These are phyloP conservation scores for Colletotrichum siamense DNA, from an alignment of 2,329 filamentous ascomycete genomes.

Conservation along the genomic window DNA sequence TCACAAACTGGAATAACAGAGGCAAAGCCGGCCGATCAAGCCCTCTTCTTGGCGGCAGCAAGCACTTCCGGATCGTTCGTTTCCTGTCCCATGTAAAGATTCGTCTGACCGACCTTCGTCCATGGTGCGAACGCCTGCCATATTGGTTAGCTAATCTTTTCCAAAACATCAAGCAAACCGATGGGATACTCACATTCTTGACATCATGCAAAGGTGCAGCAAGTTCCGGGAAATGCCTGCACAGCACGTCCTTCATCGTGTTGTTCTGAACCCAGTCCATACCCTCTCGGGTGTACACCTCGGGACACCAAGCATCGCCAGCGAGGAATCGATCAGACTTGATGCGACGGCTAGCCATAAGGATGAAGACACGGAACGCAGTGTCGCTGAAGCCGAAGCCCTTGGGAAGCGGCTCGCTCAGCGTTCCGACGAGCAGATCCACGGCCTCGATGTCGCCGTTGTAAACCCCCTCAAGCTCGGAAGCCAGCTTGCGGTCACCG, in stretches of 20 bases:
- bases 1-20: background rate
- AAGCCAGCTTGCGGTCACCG: background rate
- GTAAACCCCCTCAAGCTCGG: constrained; percentile 42
- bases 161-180: background rate
- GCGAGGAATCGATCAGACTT: constrained; percentile 33
- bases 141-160: background rate
- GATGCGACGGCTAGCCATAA: background rate
- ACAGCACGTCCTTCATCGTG: constrained; percentile 47
- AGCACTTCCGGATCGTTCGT: background rate
- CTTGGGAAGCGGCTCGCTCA: constrained; percentile 45
- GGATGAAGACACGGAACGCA: constrained; percentile 35
- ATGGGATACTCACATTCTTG: background rate
- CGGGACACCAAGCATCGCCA: constrained; percentile 38
- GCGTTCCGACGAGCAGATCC: constrained; percentile 46
- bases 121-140: background rate
- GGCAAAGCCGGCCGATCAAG: background rate
- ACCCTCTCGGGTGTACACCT: constrained; percentile 45
- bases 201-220: background rate
- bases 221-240: constrained; percentile 47
- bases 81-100: background rate
- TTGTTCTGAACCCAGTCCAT: constrained; percentile 47
- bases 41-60: background rate
- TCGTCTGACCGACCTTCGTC: background rate
- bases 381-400: constrained; percentile 55
- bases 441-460: constrained; percentile 44